Evolutionary conservation across 441 rosid species (phyloP).

Genomic region (Theobroma grandiflorum): DNA sequence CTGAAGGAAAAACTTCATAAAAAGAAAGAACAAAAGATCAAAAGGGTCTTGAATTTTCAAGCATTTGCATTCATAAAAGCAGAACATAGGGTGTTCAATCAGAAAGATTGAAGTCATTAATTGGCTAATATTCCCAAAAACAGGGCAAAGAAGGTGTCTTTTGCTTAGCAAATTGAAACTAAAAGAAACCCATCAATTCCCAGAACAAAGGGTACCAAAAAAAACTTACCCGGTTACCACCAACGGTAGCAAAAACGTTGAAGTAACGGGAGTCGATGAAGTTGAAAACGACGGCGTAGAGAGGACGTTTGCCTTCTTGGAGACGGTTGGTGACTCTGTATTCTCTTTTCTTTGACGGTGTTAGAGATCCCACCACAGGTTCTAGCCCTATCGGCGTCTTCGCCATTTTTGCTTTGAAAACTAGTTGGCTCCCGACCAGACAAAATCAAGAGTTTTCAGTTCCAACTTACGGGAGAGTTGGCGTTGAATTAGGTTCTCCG

Average conservation of each 20-base stretch:
- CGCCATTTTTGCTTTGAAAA: constrained; percentile 49
- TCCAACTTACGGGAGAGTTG: background rate
- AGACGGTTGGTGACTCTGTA: constrained; percentile 88
- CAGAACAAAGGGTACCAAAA: background rate
- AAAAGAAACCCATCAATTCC: background rate
- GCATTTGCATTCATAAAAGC: no score
- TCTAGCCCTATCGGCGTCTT: constrained; percentile 79
- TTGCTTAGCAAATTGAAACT: constrained; percentile 3
- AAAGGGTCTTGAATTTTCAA: background rate
- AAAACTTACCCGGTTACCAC: constrained; percentile 82
- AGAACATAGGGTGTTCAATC: background rate
- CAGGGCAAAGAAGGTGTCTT: background rate
- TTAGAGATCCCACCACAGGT: constrained; percentile 79
- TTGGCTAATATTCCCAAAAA: background rate
- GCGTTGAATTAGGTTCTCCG: background rate
- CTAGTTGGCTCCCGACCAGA: background rate
- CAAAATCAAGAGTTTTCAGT: background rate
- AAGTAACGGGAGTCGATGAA: constrained; percentile 68
- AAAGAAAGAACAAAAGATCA: background rate
- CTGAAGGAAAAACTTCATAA: background rate
- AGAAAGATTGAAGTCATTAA: background rate
- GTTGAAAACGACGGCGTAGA: constrained; percentile 33
- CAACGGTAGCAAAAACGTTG: constrained; percentile 89
- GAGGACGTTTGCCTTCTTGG: constrained; percentile 87
- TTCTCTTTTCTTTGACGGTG: constrained; percentile 75